These are phyloP conservation scores for Cucumis sativus DNA, from an alignment of 306 rosid genomes.

Conservation along the genomic window DNA sequence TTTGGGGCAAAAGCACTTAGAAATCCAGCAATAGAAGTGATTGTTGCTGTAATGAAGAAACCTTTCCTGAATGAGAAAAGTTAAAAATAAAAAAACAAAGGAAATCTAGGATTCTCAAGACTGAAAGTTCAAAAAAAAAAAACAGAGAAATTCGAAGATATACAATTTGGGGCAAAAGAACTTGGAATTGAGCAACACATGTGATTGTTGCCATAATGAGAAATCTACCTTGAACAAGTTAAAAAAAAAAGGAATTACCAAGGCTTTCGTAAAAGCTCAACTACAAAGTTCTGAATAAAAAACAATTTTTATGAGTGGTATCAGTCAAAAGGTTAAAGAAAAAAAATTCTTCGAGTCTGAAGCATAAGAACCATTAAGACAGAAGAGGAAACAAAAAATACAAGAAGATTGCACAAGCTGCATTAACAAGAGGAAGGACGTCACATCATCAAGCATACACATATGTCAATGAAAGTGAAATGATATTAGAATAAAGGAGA, in stretches of 20 bases:
- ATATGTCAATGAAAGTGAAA: neutral
- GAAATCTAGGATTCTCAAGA: slow-evolving; percentile 1
- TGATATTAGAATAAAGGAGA: neutral
- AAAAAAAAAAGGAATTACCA: neutral
- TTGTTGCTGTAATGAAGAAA: slow-evolving; percentile 65
- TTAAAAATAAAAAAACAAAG: slow-evolving; percentile 10
- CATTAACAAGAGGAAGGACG: neutral
- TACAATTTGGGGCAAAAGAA: slow-evolving; percentile 58
- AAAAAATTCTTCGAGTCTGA: neutral
- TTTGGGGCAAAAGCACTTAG: slow-evolving; percentile 81
- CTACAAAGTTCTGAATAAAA: slow-evolving; percentile 4
- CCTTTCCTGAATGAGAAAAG: slow-evolving; percentile 60
- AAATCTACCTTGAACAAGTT: slow-evolving; percentile 56
- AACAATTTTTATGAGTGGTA: neutral
- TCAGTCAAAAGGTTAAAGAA: neutral
- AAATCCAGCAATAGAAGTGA: slow-evolving; percentile 71
- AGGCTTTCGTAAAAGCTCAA: neutral
- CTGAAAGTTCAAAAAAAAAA: neutral
- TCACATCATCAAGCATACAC: neutral
- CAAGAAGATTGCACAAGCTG: neutral
- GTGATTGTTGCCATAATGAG: slow-evolving; percentile 54
- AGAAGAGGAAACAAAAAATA: neutral
- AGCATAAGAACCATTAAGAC: neutral
- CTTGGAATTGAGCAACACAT: slow-evolving; percentile 56
- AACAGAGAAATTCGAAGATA: slow-evolving; percentile 9